These are phyloP conservation scores for Fraxinus dipetala DNA, from an alignment of 305 asterid species.

Conservation along the genomic window DNA sequence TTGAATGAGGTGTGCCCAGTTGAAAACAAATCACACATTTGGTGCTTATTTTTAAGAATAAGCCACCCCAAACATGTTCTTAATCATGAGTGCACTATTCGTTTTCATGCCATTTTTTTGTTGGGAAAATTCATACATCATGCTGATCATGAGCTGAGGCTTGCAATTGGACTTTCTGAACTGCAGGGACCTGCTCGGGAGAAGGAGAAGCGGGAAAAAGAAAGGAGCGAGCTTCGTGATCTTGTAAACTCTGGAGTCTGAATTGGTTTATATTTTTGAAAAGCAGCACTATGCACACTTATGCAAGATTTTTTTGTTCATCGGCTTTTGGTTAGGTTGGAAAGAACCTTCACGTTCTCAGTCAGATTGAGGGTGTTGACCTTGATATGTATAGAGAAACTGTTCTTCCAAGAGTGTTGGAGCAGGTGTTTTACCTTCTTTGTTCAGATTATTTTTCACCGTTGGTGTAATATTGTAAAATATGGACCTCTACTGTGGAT, in stretches of 20 bases:
- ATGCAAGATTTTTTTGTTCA: constrained; percentile 28
- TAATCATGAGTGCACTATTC: constrained; percentile 34
- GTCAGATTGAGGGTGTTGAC: constrained; percentile 98
- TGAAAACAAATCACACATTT: neutral
- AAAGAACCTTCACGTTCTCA: constrained; percentile 92
- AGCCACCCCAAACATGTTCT: neutral
- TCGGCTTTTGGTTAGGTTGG: constrained; percentile 70
- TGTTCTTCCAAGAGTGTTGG: constrained; percentile 94
- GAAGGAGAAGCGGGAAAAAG: constrained; percentile 92
- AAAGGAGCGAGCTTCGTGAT: constrained; percentile 97
- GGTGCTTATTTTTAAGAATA: neutral
- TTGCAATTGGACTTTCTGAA: constrained; percentile 42
- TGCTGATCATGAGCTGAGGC: constrained; percentile 42
- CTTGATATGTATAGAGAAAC: constrained; percentile 88
- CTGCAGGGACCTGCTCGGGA: constrained; percentile 94
- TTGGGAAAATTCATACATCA: constrained; percentile 35
- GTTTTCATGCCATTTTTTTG: constrained; percentile 36
- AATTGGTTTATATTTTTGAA: constrained; percentile 22
- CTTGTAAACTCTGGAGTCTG: constrained; percentile 54
- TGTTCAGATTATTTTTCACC: constrained; percentile 13
- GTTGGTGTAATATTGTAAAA: constrained; percentile 11
- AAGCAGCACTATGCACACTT: constrained; percentile 25
- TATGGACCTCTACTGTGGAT: constrained; percentile 25
- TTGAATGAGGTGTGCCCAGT: neutral
- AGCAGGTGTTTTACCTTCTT: constrained; percentile 62